Conservation (phyloP, 176 grass and related monocot genomes). For the Carex pumila region DNA sequence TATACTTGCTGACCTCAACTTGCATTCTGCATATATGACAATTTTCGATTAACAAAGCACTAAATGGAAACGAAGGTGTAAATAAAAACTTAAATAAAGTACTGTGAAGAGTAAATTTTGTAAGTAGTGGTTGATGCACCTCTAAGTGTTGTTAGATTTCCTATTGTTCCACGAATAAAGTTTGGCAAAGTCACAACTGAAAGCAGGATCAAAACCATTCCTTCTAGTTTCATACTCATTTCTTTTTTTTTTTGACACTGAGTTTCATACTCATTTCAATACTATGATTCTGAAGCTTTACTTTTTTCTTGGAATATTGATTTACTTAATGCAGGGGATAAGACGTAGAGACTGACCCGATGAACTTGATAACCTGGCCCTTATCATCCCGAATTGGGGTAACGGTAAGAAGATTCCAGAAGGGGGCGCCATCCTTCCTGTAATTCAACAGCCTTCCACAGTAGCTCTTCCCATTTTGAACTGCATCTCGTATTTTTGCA, state of each 20-base stretch:
- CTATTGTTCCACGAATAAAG: neutral
- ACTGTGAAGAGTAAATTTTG: neutral
- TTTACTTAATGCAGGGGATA: neutral
- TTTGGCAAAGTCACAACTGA: neutral
- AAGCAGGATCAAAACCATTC: neutral
- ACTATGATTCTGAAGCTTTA: neutral
- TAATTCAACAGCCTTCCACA: conserved; percentile 90
- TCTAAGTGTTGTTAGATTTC: neutral
- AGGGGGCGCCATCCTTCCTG: conserved; percentile 75
- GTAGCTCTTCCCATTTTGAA: conserved; percentile 57
- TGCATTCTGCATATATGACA: conserved; percentile 63
- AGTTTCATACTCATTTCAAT: neutral
- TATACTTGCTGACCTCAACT: conserved; percentile 99
- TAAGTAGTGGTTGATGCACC: neutral
- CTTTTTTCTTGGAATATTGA: neutral
- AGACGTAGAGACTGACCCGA: conserved; percentile 44
- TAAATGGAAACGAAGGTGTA: neutral
- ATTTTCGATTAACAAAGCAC: neutral
- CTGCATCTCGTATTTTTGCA: conserved; percentile 68
- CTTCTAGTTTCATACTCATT: neutral
- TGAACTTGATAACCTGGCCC: conserved; percentile 93
- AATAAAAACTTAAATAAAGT: neutral
- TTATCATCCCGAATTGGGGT: conserved; percentile 69
- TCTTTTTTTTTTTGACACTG: too few relatives aligned
- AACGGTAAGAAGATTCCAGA: conserved; percentile 95